These are phyloP conservation scores for Fraxinus baroniana DNA, from an alignment of 305 asterid species.

Conservation along the genomic window DNA sequence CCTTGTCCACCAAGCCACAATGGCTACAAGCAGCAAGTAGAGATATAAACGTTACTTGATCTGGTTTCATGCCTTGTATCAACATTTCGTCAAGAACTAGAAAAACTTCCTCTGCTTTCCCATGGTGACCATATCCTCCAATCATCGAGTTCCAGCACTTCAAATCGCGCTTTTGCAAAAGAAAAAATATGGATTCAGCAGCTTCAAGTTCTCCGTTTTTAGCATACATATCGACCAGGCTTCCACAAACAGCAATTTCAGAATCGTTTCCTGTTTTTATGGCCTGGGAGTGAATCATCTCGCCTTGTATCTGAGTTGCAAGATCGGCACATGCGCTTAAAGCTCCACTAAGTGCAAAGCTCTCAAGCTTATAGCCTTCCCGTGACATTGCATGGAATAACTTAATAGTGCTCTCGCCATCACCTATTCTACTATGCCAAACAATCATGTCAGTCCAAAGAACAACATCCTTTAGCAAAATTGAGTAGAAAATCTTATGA, in stretches of 20 bases:
- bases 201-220: conserved; percentile 69
- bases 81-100: conserved; percentile 47
- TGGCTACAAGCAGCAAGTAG: conserved; percentile 77
- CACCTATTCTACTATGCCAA: conserved; percentile 63
- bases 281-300: conserved; percentile 64
- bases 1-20: conserved; percentile 58
- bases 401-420: conserved; percentile 57
- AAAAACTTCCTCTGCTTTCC: conserved; percentile 62
- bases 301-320: conserved; percentile 66
- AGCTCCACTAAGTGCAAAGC: conserved; percentile 61
- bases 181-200: conserved; percentile 47
- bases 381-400: conserved; percentile 47
- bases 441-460: conserved; percentile 91
- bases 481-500: conserved; percentile 48
- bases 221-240: conserved; percentile 78
- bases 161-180: conserved; percentile 38
- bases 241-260: conserved; percentile 59
- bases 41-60: conserved; percentile 65
- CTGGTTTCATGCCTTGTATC: conserved; percentile 53
- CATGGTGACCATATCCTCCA: conserved; percentile 72
- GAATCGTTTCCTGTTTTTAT: conserved; percentile 53
- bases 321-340: conserved; percentile 79
- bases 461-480: conserved; percentile 55
- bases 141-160: conserved; percentile 87
- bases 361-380: conserved; percentile 45